Percentiles rank a stretch among this genome's conserved stretches.
Evolutionary conservation across 257 asterid genomes (phyloP).

Genomic region (Nicotiana sylvestris): DNA sequence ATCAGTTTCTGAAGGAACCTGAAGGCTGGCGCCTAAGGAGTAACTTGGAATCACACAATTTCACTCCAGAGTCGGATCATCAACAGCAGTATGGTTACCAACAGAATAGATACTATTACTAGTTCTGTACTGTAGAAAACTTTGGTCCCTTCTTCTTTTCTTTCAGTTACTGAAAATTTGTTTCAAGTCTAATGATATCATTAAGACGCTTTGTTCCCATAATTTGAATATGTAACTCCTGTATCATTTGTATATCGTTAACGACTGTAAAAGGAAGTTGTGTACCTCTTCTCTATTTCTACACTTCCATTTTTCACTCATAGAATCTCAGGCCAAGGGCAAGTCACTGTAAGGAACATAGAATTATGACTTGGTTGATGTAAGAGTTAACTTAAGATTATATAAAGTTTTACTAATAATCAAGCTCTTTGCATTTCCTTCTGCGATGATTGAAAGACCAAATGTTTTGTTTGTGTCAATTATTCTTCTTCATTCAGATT

Average conservation of each 20-base stretch:
- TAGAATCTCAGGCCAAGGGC: background rate
- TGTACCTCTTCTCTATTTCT: background rate
- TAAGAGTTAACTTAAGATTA: no score
- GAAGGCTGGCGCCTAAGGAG: conserved; percentile 50
- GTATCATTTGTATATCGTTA: background rate
- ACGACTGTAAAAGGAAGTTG: background rate
- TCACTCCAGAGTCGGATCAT: conserved; percentile 7
- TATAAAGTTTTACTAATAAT: no score
- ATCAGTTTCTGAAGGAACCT: conserved; percentile 56
- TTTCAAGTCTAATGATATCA: background rate
- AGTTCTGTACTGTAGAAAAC: background rate
- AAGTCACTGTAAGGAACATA: no score
- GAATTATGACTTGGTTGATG: no score
- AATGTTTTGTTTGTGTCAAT: no score
- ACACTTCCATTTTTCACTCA: background rate
- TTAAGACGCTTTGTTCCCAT: background rate
- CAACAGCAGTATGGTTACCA: conserved; percentile 5
- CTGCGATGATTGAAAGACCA: no score
- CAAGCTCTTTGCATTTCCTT: no score
- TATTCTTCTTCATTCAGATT: no score
- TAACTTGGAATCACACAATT: conserved; percentile 33
- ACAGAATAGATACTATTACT: background rate
- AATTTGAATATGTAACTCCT: background rate
- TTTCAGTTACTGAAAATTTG: background rate
- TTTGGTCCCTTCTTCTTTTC: background rate